Evolutionary conservation across 2,329 filamentous ascomycete genomes (phyloP).

Genomic region (Hyphodiscus sp.): DNA sequence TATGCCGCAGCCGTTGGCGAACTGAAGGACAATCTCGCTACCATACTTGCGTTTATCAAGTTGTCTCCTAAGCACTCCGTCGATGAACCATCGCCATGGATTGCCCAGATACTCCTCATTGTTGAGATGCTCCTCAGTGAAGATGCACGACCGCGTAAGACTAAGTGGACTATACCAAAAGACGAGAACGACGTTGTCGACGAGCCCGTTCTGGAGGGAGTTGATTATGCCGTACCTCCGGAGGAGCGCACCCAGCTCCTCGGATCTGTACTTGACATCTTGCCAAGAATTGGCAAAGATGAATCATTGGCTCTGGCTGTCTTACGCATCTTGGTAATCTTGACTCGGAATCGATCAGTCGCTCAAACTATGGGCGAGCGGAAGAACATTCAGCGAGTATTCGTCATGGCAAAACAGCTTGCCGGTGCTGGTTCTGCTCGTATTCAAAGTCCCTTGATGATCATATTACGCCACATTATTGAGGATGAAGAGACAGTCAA

Average conservation of each 20-base stretch:
- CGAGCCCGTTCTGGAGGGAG: slow-evolving; percentile 50
- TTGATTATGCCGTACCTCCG: slow-evolving; percentile 54
- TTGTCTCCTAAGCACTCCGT: slow-evolving; percentile 57
- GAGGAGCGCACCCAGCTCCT: slow-evolving; percentile 68
- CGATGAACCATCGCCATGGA: slow-evolving; percentile 85
- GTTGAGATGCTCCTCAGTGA: slow-evolving; percentile 86
- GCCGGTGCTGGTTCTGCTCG: slow-evolving; percentile 70
- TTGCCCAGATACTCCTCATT: slow-evolving; percentile 82
- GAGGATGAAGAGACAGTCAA: slow-evolving; percentile 89
- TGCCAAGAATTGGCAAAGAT: slow-evolving; percentile 84
- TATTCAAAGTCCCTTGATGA: slow-evolving; percentile 59
- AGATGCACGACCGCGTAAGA: slow-evolving; percentile 72
- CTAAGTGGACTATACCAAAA: slow-evolving; percentile 59
- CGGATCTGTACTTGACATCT: slow-evolving; percentile 69
- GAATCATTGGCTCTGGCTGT: slow-evolving; percentile 77
- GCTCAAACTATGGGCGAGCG: slow-evolving; percentile 77
- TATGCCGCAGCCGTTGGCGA: slow-evolving; percentile 70
- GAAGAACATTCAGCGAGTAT: slow-evolving; percentile 80
- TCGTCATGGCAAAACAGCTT: slow-evolving; percentile 92
- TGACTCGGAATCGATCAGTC: slow-evolving; percentile 72
- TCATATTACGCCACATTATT: slow-evolving; percentile 84
- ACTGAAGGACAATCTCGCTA: slow-evolving; percentile 68
- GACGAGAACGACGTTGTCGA: slow-evolving; percentile 43
- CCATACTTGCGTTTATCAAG: slow-evolving; percentile 74
- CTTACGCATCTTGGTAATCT: slow-evolving; percentile 74